Conservation (phyloP, 2,329 filamentous ascomycete genomes). For the Ophiostoma angusticollis region DNA sequence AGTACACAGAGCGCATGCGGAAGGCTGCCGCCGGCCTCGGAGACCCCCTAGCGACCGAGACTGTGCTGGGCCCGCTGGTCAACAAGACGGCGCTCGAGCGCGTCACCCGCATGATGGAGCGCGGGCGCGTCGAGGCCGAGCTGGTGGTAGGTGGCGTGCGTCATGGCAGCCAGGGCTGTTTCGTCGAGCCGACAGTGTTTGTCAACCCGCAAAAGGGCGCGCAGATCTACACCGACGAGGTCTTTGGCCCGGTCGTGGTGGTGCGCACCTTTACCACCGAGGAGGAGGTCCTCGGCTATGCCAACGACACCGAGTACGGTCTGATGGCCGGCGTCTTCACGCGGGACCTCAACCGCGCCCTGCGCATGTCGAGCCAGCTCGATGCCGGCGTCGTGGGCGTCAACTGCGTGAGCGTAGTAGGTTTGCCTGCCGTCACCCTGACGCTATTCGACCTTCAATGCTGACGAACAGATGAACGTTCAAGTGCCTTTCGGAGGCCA, state of each 20-base stretch:
- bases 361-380: slow-evolving; percentile 28
- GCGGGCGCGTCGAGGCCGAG: slow-evolving; percentile 17
- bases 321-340: slow-evolving; percentile 39
- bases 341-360: slow-evolving; percentile 27
- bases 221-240: slow-evolving; percentile 33
- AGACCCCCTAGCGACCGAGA: slow-evolving; percentile 26
- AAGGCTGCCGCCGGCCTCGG: slow-evolving; percentile 28
- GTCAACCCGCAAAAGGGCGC: slow-evolving; percentile 22
- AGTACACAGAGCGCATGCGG: slow-evolving; percentile 33
- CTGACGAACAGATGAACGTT: slow-evolving; percentile 9
- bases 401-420: slow-evolving; percentile 26
- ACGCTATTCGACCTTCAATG: too few species aligned
- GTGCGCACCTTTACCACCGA: slow-evolving; percentile 38
- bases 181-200: slow-evolving; percentile 28
- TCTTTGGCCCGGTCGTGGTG: slow-evolving; percentile 40
- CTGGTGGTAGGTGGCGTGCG: slow-evolving; percentile 35
- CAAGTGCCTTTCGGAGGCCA: slow-evolving; percentile 25
- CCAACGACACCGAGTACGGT: slow-evolving; percentile 40
- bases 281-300: slow-evolving; percentile 32
- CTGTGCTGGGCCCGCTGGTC: slow-evolving; percentile 29
- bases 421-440: too few species aligned
- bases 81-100: slow-evolving; percentile 47
- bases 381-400: slow-evolving; percentile 43
- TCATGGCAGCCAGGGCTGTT: slow-evolving; percentile 4
- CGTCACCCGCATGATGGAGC: slow-evolving; percentile 33